These are phyloP conservation scores for Plicaturopsis crispa DNA, from an alignment of 768 basidiomycete genomes.

Conservation along the genomic window DNA sequence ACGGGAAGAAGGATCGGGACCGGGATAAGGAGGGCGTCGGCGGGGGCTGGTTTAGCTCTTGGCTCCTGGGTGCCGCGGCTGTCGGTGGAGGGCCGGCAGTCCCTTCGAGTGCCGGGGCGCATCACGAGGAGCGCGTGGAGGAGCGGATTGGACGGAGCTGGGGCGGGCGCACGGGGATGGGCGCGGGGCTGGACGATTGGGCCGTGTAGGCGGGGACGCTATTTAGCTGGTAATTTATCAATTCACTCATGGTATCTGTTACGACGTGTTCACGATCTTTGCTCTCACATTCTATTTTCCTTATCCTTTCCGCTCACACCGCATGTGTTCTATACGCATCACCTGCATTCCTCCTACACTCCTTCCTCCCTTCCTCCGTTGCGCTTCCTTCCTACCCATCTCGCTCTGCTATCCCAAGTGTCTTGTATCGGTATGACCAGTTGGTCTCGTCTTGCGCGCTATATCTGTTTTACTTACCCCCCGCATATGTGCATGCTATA, in stretches of 20 bases:
- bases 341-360: not conserved
- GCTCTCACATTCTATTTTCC: slow-evolving; percentile 1
- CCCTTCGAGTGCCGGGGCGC: slow-evolving; percentile 9
- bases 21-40: slow-evolving; percentile 14
- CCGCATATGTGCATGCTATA: too few species aligned
- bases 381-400: not conserved
- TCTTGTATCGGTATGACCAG: too few species aligned
- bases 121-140: slow-evolving; percentile 41
- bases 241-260: too few species aligned
- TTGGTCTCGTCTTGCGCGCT: too few species aligned
- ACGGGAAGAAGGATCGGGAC: slow-evolving; percentile 23
- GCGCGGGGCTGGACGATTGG: slow-evolving; percentile 49
- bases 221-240: not conserved
- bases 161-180: slow-evolving; percentile 33
- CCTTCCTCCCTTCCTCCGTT: not conserved
- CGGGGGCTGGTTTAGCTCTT: slow-evolving; percentile 17
- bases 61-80: slow-evolving; percentile 14
- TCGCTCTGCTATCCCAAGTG: too few species aligned
- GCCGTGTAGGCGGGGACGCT: slow-evolving; percentile 24
- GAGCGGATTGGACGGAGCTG: slow-evolving; percentile 45
- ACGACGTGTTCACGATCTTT: slow-evolving; percentile 5
- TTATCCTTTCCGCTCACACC: slow-evolving; percentile 3
- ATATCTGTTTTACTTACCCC: too few species aligned
- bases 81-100: slow-evolving; percentile 10
- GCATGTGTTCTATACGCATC: not conserved